These are phyloP conservation scores for Rhytidhysteron rufulum DNA, from an alignment of 2,329 filamentous ascomycete species.

Conservation along the genomic window DNA sequence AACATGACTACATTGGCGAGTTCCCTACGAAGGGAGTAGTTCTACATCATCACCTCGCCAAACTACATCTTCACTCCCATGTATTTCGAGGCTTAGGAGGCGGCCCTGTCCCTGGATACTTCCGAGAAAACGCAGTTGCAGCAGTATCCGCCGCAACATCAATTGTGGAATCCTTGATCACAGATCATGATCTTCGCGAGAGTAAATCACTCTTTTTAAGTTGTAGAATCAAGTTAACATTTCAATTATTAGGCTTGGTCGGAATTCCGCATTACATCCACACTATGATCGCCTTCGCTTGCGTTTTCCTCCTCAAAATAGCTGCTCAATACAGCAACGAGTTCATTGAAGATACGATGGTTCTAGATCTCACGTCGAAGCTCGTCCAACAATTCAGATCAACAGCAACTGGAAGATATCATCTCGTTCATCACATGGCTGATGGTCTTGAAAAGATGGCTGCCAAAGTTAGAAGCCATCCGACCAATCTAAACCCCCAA, in stretches of 20 bases:
- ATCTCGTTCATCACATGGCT: slow-evolving; percentile 46
- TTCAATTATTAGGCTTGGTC: too few species aligned
- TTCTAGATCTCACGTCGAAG: slow-evolving; percentile 36
- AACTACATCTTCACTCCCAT: slow-evolving; percentile 51
- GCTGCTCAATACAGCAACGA: slow-evolving; percentile 40
- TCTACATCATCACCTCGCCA: slow-evolving; percentile 52
- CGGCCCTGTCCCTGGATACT: slow-evolving; percentile 45
- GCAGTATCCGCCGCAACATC: slow-evolving; percentile 46
- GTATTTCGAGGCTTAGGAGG: slow-evolving; percentile 46
- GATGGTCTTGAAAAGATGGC: slow-evolving; percentile 43
- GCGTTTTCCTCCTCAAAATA: slow-evolving; percentile 50
- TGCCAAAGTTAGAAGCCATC: slow-evolving; percentile 32
- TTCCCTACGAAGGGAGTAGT: slow-evolving; percentile 50
- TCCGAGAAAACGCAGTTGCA: slow-evolving; percentile 46
- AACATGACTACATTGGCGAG: slow-evolving; percentile 42
- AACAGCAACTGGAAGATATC: slow-evolving; percentile 42
- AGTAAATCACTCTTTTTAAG: too few species aligned
- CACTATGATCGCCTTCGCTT: slow-evolving; percentile 53
- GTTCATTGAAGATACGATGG: slow-evolving; percentile 36
- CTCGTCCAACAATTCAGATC: slow-evolving; percentile 41
- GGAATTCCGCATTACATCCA: slow-evolving; percentile 52
- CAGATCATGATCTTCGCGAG: slow-evolving; percentile 41
- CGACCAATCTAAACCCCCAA: background rate
- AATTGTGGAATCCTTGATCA: slow-evolving; percentile 44
- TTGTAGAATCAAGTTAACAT: too few species aligned